A percentile compares a stretch with the other conserved stretches of the same genome.
Evolutionary conservation across 768 basidiomycete genomes (phyloP).

Genomic region (Tulasnella sp.): DNA sequence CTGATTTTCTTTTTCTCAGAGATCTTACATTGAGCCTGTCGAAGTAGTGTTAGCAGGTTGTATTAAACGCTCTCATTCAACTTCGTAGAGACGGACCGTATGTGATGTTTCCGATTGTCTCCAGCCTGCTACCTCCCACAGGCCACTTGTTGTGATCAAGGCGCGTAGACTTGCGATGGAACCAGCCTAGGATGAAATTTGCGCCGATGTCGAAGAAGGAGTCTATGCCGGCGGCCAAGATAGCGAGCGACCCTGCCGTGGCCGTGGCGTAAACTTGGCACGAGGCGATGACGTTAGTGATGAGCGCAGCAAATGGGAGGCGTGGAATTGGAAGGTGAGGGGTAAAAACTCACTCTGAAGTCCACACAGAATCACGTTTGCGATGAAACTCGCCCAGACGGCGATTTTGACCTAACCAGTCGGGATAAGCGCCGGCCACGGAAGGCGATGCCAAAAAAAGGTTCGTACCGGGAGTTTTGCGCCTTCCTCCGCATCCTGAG

Average conservation of each 20-base stretch:
- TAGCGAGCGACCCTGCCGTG: conserved; percentile 74
- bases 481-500: conserved; percentile 62
- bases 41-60: not conserved
- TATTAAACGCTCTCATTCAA: not conserved
- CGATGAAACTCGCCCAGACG: conserved; percentile 73
- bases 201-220: conserved; percentile 80
- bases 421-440: not conserved
- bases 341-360: conserved; percentile 57
- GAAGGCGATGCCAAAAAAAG: not conserved
- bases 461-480: conserved; percentile 57
- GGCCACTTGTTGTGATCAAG: conserved; percentile 89
- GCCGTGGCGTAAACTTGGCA: conserved; percentile 88
- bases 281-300: conserved; percentile 26
- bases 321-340: not conserved
- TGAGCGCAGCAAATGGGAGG: conserved; percentile 22
- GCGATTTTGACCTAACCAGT: conserved; percentile 75
- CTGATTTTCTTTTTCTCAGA: not conserved
- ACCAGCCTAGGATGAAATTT: conserved; percentile 73
- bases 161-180: conserved; percentile 65
- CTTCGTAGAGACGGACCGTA: conserved; percentile 53
- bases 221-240: conserved; percentile 88
- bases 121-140: conserved; percentile 82
- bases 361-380: conserved; percentile 68
- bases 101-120: conserved; percentile 84
- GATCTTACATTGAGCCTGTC: conserved; percentile 50